phyloP scores from a whole-genome alignment of 306 rosid species.

The Quercus glauca region DNA sequence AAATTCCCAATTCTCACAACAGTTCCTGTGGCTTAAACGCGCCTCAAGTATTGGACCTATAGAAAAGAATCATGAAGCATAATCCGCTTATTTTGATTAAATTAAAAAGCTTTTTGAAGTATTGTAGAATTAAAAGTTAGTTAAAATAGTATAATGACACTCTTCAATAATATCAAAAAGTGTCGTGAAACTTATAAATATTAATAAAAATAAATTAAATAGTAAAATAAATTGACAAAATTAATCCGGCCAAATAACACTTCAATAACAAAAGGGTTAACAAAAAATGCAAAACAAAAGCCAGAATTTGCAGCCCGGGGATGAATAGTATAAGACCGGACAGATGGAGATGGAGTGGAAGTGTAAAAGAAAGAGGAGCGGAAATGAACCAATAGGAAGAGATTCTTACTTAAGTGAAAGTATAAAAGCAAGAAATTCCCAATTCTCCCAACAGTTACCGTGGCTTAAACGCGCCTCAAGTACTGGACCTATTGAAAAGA shows the following conservation, averaged over 20 bases:
- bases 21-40: neutral
- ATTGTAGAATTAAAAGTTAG: too few species aligned
- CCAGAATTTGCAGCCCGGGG: too few species aligned
- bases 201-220: accelerated
- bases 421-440: neutral
- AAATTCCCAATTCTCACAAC: neutral
- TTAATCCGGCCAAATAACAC: accelerated
- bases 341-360: neutral
- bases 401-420: neutral
- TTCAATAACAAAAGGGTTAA: too few species aligned
- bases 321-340: too few species aligned
- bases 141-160: accelerated
- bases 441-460: neutral
- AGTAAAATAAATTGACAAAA: accelerated
- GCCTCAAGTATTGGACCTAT: neutral
- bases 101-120: too few species aligned
- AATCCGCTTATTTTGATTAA: accelerated
- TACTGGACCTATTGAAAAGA: neutral
- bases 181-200: accelerated
- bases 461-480: neutral
- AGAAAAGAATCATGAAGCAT: too few species aligned
- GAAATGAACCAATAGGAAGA: slow-evolving; percentile 22
- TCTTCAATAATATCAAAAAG: accelerated
- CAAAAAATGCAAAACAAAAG: too few species aligned
- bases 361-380: neutral